Evolutionary conservation across 1,284 basidiomycete genomes (phyloP).

Genomic region (Inonotus obliquus): DNA sequence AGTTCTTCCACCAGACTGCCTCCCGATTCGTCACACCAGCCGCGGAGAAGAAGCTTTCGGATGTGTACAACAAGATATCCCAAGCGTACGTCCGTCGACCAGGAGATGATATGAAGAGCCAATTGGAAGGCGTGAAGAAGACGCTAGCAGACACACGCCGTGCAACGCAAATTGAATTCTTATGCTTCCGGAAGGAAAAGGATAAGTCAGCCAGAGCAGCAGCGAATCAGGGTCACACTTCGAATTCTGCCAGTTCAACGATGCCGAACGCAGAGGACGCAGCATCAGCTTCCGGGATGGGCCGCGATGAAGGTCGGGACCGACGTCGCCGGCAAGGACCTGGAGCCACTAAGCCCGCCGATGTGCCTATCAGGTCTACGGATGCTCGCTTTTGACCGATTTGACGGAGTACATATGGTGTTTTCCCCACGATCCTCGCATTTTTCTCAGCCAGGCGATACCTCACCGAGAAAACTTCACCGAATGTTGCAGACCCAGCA

Average conservation of each 20-base stretch:
- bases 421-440: neutral
- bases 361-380: neutral
- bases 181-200: slow-evolving; percentile 81
- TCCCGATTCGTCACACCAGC: slow-evolving; percentile 79
- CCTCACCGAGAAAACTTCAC: neutral
- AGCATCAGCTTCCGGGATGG: neutral
- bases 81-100: slow-evolving; percentile 80
- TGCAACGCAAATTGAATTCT: slow-evolving; percentile 90
- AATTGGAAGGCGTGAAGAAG: slow-evolving; percentile 89
- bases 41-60: slow-evolving; percentile 80
- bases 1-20: slow-evolving; percentile 96
- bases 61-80: slow-evolving; percentile 93
- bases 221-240: neutral
- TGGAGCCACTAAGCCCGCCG: neutral
- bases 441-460: neutral
- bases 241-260: neutral
- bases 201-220: slow-evolving; percentile 7
- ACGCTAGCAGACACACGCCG: slow-evolving; percentile 83
- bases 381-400: slow-evolving; percentile 3
- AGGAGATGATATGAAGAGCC: slow-evolving; percentile 78
- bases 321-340: slow-evolving; percentile 10
- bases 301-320: slow-evolving; percentile 9
- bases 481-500: too few species aligned
- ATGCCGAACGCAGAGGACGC: neutral
- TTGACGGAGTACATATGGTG: neutral